These are phyloP conservation scores for Leccinum ochraceum DNA, from an alignment of 768 basidiomycete species.

Conservation along the genomic window DNA sequence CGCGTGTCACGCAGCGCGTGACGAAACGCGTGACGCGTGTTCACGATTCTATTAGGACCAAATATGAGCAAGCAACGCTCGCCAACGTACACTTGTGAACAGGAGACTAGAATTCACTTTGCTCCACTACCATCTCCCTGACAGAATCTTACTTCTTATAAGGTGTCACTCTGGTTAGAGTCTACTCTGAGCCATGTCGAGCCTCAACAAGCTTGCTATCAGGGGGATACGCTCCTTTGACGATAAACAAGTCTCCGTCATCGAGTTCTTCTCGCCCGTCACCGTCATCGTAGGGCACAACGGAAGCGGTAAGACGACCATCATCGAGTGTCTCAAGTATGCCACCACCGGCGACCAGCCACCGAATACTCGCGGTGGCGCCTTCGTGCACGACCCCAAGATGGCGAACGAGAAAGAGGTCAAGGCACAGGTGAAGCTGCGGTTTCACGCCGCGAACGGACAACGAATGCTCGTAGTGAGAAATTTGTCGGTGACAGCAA, in stretches of 20 bases:
- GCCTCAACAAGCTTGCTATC: constrained; percentile 90
- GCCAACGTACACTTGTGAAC: not conserved
- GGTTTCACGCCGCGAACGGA: constrained; percentile 90
- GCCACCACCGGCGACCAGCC: constrained; percentile 98
- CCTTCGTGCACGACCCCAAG: constrained; percentile 98
- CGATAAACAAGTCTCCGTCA: constrained; percentile 89
- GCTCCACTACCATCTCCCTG: not conserved
- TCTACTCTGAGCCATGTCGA: constrained; percentile 55
- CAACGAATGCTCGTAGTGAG: constrained; percentile 87
- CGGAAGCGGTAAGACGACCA: constrained; percentile 97
- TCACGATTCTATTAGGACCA: not conserved
- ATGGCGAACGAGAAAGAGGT: constrained; percentile 99
- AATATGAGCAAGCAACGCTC: not conserved
- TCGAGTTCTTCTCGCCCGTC: constrained; percentile 96
- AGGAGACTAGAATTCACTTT: not conserved
- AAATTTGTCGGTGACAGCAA: constrained; percentile 88
- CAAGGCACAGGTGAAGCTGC: constrained; percentile 95
- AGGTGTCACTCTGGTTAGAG: not conserved
- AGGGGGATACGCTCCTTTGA: constrained; percentile 95
- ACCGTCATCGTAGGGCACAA: constrained; percentile 99
- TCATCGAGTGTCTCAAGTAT: constrained; percentile 99
- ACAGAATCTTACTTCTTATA: not conserved
- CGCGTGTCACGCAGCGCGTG: not conserved
- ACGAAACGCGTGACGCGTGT: not conserved
- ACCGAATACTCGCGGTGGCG: constrained; percentile 96